Conservation (phyloP, 2,329 filamentous ascomycete species). For the Karstenula rhodostoma region DNA sequence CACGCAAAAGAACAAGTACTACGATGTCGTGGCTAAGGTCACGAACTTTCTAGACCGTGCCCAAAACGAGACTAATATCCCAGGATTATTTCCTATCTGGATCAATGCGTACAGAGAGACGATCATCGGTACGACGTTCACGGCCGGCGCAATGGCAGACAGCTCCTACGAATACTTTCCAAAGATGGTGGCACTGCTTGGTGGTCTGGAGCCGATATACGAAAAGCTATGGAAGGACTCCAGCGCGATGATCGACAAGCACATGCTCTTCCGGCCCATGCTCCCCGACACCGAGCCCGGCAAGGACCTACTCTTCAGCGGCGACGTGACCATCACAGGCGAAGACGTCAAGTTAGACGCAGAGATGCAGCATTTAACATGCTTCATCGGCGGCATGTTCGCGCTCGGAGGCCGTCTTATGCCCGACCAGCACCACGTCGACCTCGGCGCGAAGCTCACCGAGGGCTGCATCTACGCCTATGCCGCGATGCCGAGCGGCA, state of each 20-base stretch:
- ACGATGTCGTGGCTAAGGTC: conserved; percentile 47
- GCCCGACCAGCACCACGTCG: conserved; percentile 59
- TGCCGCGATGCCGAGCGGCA: conserved; percentile 61
- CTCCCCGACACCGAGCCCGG: conserved; percentile 37
- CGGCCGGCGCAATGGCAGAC: conserved; percentile 48
- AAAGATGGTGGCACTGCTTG: conserved; percentile 47
- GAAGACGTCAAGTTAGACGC: conserved; percentile 46
- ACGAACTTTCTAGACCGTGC: conserved; percentile 40
- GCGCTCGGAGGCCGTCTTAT: conserved; percentile 66
- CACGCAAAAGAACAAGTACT: conserved; percentile 47
- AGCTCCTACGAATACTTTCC: conserved; percentile 51
- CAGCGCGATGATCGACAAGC: conserved; percentile 53
- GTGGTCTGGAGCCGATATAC: conserved; percentile 57
- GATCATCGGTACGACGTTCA: conserved; percentile 40
- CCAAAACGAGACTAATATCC: conserved; percentile 43
- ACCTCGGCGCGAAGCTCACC: conserved; percentile 65
- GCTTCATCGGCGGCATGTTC: conserved; percentile 70
- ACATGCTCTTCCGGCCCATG: conserved; percentile 60
- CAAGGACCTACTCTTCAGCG: conserved; percentile 41
- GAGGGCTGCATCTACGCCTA: conserved; percentile 70
- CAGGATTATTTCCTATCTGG: conserved; percentile 49
- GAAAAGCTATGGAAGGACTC: conserved; percentile 64
- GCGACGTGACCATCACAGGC: conserved; percentile 42
- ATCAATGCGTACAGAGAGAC: conserved; percentile 47
- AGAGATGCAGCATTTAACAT: conserved; percentile 66